Percentiles rank a stretch among this genome's conserved stretches.
phyloP scores from a whole-genome alignment of 345 rosid species.

The Citrus trifoliata region DNA sequence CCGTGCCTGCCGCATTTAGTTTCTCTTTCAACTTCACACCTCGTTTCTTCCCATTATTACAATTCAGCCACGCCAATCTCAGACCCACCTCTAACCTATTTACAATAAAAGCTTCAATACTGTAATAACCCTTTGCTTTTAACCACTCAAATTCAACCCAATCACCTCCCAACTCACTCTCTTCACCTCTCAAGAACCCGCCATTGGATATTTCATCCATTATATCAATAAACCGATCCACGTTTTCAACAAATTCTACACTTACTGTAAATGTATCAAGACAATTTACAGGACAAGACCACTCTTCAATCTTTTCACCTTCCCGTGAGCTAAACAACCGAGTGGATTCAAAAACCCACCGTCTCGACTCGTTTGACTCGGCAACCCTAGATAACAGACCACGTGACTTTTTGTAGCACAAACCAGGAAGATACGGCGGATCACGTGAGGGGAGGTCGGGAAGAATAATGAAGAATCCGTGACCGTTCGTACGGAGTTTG shows the following conservation, averaged over 20 bases:
- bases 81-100: constrained; percentile 81
- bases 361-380: constrained; percentile 47
- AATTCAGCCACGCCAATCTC: constrained; percentile 88
- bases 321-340: constrained; percentile 64
- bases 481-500: constrained; percentile 53
- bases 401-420: constrained; percentile 72
- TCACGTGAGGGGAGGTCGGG: constrained; percentile 75
- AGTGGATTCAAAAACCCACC: constrained; percentile 51
- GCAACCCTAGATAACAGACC: constrained; percentile 74
- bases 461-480: constrained; percentile 73
- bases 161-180: constrained; percentile 57
- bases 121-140: constrained; percentile 81
- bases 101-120: constrained; percentile 71
- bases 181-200: constrained; percentile 76
- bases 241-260: constrained; percentile 50
- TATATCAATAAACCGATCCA: constrained; percentile 59
- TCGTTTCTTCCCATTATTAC: constrained; percentile 58
- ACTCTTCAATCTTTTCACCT: constrained; percentile 53
- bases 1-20: constrained; percentile 46
- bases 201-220: constrained; percentile 75
- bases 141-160: constrained; percentile 93
- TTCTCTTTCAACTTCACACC: constrained; percentile 84
- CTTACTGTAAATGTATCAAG: constrained; percentile 64
- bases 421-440: constrained; percentile 52
- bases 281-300: constrained; percentile 44